These are phyloP conservation scores for Phyllosticta paracitricarpa DNA, from an alignment of 2,329 filamentous ascomycete species.

Conservation along the genomic window DNA sequence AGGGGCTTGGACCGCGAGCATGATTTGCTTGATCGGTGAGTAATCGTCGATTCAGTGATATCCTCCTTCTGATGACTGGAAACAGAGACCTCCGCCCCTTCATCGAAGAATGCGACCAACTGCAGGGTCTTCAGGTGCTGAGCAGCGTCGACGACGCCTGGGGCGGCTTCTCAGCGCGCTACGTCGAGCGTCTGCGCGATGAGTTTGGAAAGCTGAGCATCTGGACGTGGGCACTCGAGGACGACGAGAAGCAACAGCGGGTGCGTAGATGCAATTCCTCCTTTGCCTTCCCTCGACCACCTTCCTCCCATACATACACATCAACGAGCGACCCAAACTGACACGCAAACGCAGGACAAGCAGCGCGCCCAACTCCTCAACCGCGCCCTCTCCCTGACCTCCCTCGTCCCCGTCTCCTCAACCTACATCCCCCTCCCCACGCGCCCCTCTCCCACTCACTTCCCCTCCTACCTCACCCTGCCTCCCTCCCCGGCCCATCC, in stretches of 20 bases:
- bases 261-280: neutral
- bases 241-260: conserved; percentile 25
- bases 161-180: conserved; percentile 36
- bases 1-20: conserved; percentile 49
- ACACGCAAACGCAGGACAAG: conserved; percentile 39
- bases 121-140: conserved; percentile 71
- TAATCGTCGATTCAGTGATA: neutral
- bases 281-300: neutral
- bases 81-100: conserved; percentile 65
- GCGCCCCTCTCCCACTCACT: conserved; percentile 49
- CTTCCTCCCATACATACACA: conserved; percentile 8
- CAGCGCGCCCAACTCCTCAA: conserved; percentile 60
- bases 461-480: conserved; percentile 47
- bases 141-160: conserved; percentile 44
- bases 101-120: conserved; percentile 82
- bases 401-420: conserved; percentile 61
- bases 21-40: conserved; percentile 68
- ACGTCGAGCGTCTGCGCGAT: conserved; percentile 61
- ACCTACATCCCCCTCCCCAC: conserved; percentile 65
- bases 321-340: neutral
- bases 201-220: conserved; percentile 69
- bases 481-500: conserved; percentile 50
- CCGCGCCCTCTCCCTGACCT: conserved; percentile 59
- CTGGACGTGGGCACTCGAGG: conserved; percentile 79
- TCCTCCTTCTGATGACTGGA: too few relatives aligned